These are phyloP conservation scores for Thermothelomyces thermophilus DNA, from an alignment of 2,329 filamentous ascomycete species.

Conservation along the genomic window DNA sequence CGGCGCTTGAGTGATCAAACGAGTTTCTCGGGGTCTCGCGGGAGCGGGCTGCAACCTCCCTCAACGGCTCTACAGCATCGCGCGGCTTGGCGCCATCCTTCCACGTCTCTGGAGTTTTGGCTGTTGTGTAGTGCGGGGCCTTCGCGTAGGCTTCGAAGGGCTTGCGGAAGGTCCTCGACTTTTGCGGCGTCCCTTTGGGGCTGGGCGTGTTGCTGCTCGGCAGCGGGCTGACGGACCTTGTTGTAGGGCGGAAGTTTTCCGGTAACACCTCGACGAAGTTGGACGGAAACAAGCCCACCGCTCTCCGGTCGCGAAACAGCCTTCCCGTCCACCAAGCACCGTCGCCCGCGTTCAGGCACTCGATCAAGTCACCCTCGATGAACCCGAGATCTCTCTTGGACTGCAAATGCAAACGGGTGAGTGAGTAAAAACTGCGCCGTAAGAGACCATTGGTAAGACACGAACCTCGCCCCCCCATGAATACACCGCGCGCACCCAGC, in stretches of 20 bases:
- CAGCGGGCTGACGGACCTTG: constrained; percentile 55
- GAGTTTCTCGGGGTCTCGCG: constrained; percentile 39
- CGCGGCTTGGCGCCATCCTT: constrained; percentile 35
- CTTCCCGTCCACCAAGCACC: constrained; percentile 98
- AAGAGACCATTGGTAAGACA: too few species aligned
- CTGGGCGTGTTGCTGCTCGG: constrained; percentile 49
- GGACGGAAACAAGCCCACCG: constrained; percentile 88
- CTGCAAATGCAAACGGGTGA: constrained; percentile 32
- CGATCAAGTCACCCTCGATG: constrained; percentile 94
- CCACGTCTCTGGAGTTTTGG: constrained; percentile 54
- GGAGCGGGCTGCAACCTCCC: constrained; percentile 36
- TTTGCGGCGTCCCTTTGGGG: constrained; percentile 49
- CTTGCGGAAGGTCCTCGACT: constrained; percentile 58
- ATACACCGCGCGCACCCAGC: constrained; percentile 86
- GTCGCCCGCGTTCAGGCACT: constrained; percentile 95
- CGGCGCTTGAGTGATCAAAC: constrained; percentile 24
- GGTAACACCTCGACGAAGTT: constrained; percentile 94
- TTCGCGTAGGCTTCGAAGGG: constrained; percentile 62
- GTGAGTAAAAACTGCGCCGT: constrained; percentile 22
- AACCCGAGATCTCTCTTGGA: constrained; percentile 93
- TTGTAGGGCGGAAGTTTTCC: constrained; percentile 73
- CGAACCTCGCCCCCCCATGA: constrained; percentile 83
- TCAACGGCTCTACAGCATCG: constrained; percentile 50
- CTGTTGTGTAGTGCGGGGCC: constrained; percentile 59
- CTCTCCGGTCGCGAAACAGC: constrained; percentile 79